A percentile compares a stretch with the other conserved stretches of the same genome.
Conservation (phyloP, 208 protist genomes). For the Leishmania major region DNA sequence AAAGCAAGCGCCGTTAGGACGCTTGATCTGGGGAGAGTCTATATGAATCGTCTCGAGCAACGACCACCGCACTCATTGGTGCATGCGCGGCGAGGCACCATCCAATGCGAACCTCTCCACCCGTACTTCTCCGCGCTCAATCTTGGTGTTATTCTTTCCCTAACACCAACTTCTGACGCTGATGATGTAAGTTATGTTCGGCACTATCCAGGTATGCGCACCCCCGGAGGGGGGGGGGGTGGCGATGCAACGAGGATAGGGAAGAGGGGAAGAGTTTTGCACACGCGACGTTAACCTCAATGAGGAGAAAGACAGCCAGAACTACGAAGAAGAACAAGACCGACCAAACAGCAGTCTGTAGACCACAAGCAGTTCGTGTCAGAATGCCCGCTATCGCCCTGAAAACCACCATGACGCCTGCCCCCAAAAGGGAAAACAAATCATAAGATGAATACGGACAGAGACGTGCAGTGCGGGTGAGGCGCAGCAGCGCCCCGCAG, state of each 20-base stretch:
- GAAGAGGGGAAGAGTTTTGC: conserved; percentile 3
- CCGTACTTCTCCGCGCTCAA: neutral
- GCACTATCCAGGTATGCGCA: neutral
- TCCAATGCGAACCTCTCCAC: neutral
- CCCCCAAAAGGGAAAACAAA: neutral
- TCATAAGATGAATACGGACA: neutral
- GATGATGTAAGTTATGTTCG: neutral
- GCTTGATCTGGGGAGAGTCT: neutral
- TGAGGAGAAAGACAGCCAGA: neutral
- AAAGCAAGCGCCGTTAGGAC: neutral
- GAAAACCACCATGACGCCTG: neutral
- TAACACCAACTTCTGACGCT: neutral
- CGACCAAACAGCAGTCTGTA: neutral
- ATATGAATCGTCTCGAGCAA: neutral
- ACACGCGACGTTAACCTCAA: no score
- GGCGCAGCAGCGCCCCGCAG: neutral
- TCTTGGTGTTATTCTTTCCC: neutral
- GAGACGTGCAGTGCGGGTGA: neutral
- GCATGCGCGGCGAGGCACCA: neutral
- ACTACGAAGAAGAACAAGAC: neutral
- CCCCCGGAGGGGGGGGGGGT: neutral
- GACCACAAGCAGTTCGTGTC: neutral
- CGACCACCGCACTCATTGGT: neutral
- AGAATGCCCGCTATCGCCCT: neutral
- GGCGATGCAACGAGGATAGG: neutral